Evolutionary conservation across 1,284 basidiomycete genomes (phyloP).

Genomic region (Pascua sp.): DNA sequence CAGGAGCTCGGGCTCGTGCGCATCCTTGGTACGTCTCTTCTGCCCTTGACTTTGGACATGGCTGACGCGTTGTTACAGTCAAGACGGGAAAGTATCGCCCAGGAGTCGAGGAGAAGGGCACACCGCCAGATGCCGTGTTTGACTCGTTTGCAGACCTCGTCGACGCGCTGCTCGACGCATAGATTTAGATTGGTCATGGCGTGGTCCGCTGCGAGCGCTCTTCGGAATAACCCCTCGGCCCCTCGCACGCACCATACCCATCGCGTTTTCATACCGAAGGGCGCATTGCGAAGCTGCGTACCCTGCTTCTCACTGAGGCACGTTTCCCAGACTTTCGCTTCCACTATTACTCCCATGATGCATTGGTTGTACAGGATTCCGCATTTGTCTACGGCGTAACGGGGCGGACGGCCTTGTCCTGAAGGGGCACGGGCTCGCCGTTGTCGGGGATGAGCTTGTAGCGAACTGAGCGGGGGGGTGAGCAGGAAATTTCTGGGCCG

Average conservation of each 20-base stretch:
- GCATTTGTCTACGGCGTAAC: neutral
- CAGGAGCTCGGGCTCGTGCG: constrained; percentile 60
- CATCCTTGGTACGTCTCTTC: constrained; percentile 56
- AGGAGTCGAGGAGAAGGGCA: constrained; percentile 24
- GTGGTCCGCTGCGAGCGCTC: neutral
- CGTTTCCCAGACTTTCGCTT: too few species aligned
- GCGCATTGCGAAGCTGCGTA: too few species aligned
- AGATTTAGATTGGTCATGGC: neutral
- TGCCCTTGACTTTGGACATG: neutral
- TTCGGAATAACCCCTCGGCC: too few species aligned
- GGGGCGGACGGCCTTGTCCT: constrained; percentile 24
- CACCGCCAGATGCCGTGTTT: constrained; percentile 56
- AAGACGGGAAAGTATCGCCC: constrained; percentile 39
- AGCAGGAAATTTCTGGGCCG: neutral
- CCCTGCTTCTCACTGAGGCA: too few species aligned
- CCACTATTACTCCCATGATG: neutral
- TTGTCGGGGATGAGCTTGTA: constrained; percentile 49
- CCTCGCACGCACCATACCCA: too few species aligned
- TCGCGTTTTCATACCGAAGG: too few species aligned
- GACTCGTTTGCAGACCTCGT: constrained; percentile 60
- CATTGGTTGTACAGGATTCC: neutral
- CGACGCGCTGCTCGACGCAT: constrained; percentile 47
- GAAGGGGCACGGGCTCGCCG: constrained; percentile 40
- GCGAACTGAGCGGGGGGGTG: constrained; percentile 33
- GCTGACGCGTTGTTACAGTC: constrained; percentile 20